Base-by-base conservation (phyloP, 805 yeast species). In the Ogataea sp. region DNA sequence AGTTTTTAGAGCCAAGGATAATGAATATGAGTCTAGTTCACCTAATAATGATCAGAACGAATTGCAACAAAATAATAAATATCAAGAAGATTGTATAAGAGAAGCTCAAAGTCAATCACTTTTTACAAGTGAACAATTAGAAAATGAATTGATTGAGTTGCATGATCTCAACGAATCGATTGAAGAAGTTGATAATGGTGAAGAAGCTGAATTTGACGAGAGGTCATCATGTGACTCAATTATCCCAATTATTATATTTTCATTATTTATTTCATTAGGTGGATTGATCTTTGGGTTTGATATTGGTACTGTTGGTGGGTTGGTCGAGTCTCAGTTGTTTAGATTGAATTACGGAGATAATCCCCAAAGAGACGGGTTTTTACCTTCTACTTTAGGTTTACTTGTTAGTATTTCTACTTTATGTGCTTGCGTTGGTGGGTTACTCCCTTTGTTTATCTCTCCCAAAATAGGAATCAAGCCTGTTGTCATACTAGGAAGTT, bases 251-350 rank as follows among this genome's bases (percentile, higher is more conserved):
- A 47, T 51, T 2, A 8, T 39, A 4, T 61, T 44, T 43, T 46
- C 60, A 3, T 26, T 51, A 3, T 43, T 49, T 6, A 55, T 61
- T 20, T 50, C 61, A 6, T 35, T 53, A 3, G 59, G 63, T 10
- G 67, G 67, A 2, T 45, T 62, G 6, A 39, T 58, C 1, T 62
- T 59, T 38, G 67, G 67, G 1, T 59, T 52, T 42, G 67, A 62
- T 46, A 59, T 62, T 25, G 67, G 67, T 1, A 57, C 58, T 1
- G 48, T 62, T 35, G 66, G 66, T 5, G 66, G 64, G 0, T 27
- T 60, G 20, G 41, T 61, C 13, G 59, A 56, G 32, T 44, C 58
- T 37, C 56, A 62, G 4, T 28, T 49, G 4, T 61, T 61, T 40
- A 41, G 32, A 24, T 6, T 15, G 3, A 42, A 37, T 0, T 60